These are phyloP conservation scores for Exophiala sp. DNA, from an alignment of 2,329 filamentous ascomycete species.

Conservation along the genomic window DNA sequence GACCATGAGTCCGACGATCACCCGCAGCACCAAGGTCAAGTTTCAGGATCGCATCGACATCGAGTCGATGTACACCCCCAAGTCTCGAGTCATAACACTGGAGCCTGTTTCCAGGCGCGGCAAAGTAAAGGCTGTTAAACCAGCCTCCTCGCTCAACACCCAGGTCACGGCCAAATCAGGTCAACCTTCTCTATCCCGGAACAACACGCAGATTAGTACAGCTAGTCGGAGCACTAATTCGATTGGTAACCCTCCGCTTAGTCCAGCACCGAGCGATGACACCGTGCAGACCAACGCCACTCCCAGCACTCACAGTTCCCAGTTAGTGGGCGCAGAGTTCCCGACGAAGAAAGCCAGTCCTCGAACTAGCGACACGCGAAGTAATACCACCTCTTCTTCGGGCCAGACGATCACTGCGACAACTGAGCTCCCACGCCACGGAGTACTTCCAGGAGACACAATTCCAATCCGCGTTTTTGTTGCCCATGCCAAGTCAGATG, in stretches of 20 bases:
- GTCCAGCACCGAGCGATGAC: constrained; percentile 57
- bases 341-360: constrained; percentile 29
- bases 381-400: constrained; percentile 50
- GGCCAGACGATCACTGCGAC: constrained; percentile 80
- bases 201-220: constrained; percentile 28
- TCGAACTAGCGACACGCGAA: constrained; percentile 45
- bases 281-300: constrained; percentile 65
- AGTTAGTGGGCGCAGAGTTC: constrained; percentile 45
- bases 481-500: constrained; percentile 71
- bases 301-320: constrained; percentile 53
- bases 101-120: constrained; percentile 73
- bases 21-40: constrained; percentile 73
- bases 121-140: constrained; percentile 54
- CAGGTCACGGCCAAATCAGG: constrained; percentile 45
- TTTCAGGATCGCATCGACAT: constrained; percentile 81
- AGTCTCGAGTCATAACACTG: constrained; percentile 74
- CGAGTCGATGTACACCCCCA: constrained; percentile 65
- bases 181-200: constrained; percentile 40
- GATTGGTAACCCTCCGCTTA: constrained; percentile 39
- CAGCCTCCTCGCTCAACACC: constrained; percentile 36
- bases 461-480: constrained; percentile 74
- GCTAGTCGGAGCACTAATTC: constrained; percentile 24
- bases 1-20: constrained; percentile 71
- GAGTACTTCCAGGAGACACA: constrained; percentile 77
- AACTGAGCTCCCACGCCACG: constrained; percentile 73